phyloP scores from a whole-genome alignment of 2,329 filamentous ascomycete genomes.

The Ophiostoma montium region DNA sequence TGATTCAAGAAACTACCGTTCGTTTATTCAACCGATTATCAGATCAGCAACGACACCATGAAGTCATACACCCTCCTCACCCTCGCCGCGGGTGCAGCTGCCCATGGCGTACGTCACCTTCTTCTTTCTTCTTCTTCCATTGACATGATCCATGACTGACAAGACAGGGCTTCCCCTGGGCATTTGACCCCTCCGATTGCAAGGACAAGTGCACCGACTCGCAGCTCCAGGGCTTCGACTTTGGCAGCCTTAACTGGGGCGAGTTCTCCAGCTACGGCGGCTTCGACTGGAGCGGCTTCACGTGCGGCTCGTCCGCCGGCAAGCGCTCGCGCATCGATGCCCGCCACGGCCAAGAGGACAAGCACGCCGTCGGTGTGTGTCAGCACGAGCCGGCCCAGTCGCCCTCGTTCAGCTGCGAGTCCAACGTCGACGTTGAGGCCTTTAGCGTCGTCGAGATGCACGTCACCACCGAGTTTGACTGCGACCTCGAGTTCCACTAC shows the following conservation, averaged over 20 bases:
- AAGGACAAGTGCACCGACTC: constrained; percentile 63
- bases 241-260: constrained; percentile 47
- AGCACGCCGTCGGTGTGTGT: constrained; percentile 48
- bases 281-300: constrained; percentile 61
- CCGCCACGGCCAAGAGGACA: constrained; percentile 26
- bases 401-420: constrained; percentile 43
- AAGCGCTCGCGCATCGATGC: constrained; percentile 42
- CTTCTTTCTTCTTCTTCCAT: too few relatives aligned
- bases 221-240: constrained; percentile 60
- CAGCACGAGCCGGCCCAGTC: constrained; percentile 30
- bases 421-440: constrained; percentile 29
- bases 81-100: constrained; percentile 37
- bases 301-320: constrained; percentile 48
- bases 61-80: constrained; percentile 34
- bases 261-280: constrained; percentile 52
- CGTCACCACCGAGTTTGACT: constrained; percentile 59
- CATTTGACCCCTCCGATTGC: too few relatives aligned
- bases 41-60: constrained; percentile 24
- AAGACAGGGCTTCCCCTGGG: too few relatives aligned
- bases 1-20: background rate
- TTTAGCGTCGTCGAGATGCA: constrained; percentile 70
- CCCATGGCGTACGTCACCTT: constrained; percentile 21
- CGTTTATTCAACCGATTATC: background rate
- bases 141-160: too few relatives aligned
- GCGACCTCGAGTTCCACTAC: constrained; percentile 74